A percentile compares a stretch with the other conserved stretches of the same genome.
phyloP scores from a whole-genome alignment of 2,329 filamentous ascomycete genomes.

The Nothophaeocryptopus gaeumannii region DNA sequence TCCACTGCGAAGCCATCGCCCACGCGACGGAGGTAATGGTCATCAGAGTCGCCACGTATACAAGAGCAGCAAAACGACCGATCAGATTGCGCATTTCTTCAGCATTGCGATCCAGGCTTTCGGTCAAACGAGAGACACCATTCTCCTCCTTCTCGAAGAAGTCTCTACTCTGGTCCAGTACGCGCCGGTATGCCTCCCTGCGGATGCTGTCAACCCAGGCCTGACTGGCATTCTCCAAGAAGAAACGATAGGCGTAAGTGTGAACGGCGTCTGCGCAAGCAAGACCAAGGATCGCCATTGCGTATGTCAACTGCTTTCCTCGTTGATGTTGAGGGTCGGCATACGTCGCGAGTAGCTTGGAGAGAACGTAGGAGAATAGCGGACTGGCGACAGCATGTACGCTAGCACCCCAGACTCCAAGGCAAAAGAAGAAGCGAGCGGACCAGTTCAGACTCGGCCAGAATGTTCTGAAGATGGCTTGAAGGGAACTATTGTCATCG shows the following conservation, averaged over 20 bases:
- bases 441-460: conserved; percentile 61
- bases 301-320: conserved; percentile 57
- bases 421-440: conserved; percentile 55
- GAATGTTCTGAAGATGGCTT: conserved; percentile 63
- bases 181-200: conserved; percentile 61
- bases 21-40: conserved; percentile 67
- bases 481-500: conserved; percentile 36
- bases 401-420: conserved; percentile 61
- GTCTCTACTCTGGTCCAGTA: conserved; percentile 70
- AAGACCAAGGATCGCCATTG: conserved; percentile 65
- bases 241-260: conserved; percentile 65
- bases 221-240: conserved; percentile 70
- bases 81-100: conserved; percentile 86
- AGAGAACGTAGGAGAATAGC: conserved; percentile 72
- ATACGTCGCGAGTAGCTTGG: conserved; percentile 69
- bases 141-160: conserved; percentile 76
- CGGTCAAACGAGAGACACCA: conserved; percentile 60
- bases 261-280: conserved; percentile 64
- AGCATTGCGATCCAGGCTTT: conserved; percentile 74
- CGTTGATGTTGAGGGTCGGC: conserved; percentile 54
- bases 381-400: conserved; percentile 67
- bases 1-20: conserved; percentile 74
- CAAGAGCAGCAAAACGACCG: conserved; percentile 70
- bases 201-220: conserved; percentile 74
- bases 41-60: conserved; percentile 67